These are phyloP conservation scores for Castanospermum australe DNA, from an alignment of 306 rosid species.

Conservation along the genomic window DNA sequence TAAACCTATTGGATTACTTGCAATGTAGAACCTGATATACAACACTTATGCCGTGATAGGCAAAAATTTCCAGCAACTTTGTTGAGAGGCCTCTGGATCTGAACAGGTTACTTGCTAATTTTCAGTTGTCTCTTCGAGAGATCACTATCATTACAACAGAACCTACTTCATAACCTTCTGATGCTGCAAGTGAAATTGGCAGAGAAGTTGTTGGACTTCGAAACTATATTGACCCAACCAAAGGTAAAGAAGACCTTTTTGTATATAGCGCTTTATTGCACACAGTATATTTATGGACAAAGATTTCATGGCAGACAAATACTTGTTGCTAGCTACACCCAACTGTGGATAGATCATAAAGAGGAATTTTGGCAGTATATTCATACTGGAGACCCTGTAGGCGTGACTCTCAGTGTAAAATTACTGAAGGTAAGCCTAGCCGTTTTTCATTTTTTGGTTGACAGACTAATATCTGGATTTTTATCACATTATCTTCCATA, in stretches of 20 bases:
- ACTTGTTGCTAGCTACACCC: conserved; percentile 76
- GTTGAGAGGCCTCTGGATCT: conserved; percentile 91
- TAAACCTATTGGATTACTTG: conserved; percentile 85
- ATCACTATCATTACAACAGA: conserved; percentile 91
- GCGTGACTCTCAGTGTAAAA: conserved; percentile 89
- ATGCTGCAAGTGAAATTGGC: conserved; percentile 73
- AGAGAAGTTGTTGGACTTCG: conserved; percentile 92
- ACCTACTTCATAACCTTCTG: conserved; percentile 67
- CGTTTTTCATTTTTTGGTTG: conserved; percentile 18
- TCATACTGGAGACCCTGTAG: conserved; percentile 83
- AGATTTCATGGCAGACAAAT: conserved; percentile 63
- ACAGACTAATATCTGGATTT: conserved; percentile 4
- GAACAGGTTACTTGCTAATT: conserved; percentile 80
- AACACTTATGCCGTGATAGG: conserved; percentile 83
- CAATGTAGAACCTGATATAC: conserved; percentile 89
- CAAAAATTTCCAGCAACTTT: conserved; percentile 70
- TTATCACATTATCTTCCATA: neutral
- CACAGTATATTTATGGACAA: conserved; percentile 22
- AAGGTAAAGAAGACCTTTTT: conserved; percentile 53
- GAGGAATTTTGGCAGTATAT: conserved; percentile 89
- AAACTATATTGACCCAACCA: conserved; percentile 92
- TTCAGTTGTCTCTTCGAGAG: conserved; percentile 95
- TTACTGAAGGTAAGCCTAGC: conserved; percentile 62
- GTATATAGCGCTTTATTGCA: conserved; percentile 11
- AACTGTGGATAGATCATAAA: conserved; percentile 92